These are phyloP conservation scores for Trypethelium eluteriae DNA, from an alignment of 495 filamentous ascomycete species.

Conservation along the genomic window DNA sequence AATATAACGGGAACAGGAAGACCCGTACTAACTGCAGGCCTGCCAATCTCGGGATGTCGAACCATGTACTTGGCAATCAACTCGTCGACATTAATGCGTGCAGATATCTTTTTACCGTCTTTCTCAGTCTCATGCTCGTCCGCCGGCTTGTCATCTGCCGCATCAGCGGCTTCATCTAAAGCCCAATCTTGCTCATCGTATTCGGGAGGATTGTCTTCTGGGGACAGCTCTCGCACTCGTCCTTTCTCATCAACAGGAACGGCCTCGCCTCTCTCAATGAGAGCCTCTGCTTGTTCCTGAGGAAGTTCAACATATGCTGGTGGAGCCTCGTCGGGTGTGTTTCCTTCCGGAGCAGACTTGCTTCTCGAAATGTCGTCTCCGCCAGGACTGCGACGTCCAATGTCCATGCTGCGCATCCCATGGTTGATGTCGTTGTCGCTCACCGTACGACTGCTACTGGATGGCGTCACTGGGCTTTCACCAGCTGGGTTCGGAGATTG, in stretches of 20 bases:
- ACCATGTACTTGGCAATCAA: constrained; percentile 27
- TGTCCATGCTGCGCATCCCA: background rate
- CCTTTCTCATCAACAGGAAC: constrained; percentile 21
- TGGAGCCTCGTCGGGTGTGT: constrained; percentile 18
- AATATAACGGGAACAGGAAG: constrained; percentile 43
- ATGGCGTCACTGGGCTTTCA: constrained; percentile 15
- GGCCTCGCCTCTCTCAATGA: constrained; percentile 19
- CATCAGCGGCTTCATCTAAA: constrained; percentile 45
- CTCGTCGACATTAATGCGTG: constrained; percentile 14
- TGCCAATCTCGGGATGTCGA: constrained; percentile 3
- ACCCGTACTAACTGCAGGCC: constrained; percentile 11
- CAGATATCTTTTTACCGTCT: constrained; percentile 10
- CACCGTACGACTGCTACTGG: constrained; percentile 8
- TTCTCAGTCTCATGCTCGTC: constrained; percentile 7
- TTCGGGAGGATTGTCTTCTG: constrained; percentile 23
- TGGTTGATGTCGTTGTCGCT: constrained; percentile 14
- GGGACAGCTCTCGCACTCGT: background rate
- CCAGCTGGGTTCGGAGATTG: constrained; percentile 6
- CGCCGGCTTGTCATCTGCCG: constrained; percentile 20
- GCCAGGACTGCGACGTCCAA: background rate
- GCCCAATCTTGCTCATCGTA: constrained; percentile 45
- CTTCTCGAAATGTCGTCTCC: background rate
- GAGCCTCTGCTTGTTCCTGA: constrained; percentile 10
- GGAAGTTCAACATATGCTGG: constrained; percentile 23
- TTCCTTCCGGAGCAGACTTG: background rate